Base-by-base conservation (phyloP, 768 basidiomycete genomes). In the Amanita jacksonii region DNA sequence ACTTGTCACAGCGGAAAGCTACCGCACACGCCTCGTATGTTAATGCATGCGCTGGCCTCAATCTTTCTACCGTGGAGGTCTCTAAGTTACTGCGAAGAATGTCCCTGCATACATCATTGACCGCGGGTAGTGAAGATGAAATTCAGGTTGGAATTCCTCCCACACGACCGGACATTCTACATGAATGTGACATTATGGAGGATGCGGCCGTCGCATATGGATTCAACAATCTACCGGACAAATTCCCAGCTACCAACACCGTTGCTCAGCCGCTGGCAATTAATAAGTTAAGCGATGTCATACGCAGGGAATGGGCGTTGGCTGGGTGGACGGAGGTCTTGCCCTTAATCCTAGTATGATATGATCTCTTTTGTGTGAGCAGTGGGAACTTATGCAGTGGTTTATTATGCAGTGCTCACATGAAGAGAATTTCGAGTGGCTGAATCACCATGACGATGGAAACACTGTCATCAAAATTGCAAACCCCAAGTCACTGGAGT, bases 171-270 rank as follows among this genome's bases (percentile, higher is more conserved):
- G 96, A 99, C 58, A 97, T 99, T 52, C 68, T 99, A 43, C 96
- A 99, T 59, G 92, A 98, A 61, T 96, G 93, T 57, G 96, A 99
- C 59, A 76, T 98, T 58, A 86, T 99, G 82, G 96, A 99, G 59
- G 96, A 99, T 51, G 90, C 85, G 2, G 96, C 96, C 8, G 88
- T 99, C 51, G 96, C 92, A 1, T 96, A 93, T 57, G 96, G 96
- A 1, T 98, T 91, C 72, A 97, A 99, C 68, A 96, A 94, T 54
- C 73, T 99, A 20, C 88, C 90, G 1, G 76, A 87, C 54, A 81
- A 78, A 10, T 92, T 99, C 77, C 96, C 96, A 1, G 66, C 79
- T 5, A 96, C 93, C 13, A 93, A 84, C 59, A 98, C 96, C 5
- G 88, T 98, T 30, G 94, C 89, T 16, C 90, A 94, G 57, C 90